Conservation (phyloP, 139 green algal genomes). For the Haematococcus lacustris region DNA sequence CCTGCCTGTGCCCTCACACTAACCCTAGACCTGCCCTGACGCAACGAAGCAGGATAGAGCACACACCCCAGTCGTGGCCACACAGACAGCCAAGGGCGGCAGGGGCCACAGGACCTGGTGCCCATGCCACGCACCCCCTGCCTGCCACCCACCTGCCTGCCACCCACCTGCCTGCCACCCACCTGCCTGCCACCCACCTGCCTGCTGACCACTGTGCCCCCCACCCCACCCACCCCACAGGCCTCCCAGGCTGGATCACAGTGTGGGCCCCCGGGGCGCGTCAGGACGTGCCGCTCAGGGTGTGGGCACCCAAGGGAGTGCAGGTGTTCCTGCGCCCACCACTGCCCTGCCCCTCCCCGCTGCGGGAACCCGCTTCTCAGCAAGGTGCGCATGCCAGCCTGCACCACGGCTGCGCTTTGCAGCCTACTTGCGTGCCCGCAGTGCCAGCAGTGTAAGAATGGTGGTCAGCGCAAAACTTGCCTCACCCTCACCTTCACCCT, state of each 20-base stretch:
- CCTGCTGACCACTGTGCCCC: neutral
- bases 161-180: no score
- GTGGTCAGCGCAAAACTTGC: no score
- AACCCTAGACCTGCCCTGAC: no score
- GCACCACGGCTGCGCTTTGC: no score
- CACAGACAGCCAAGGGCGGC: neutral
- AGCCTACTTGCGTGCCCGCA: no score
- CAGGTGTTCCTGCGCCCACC: conserved; percentile 81
- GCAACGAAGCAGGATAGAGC: neutral
- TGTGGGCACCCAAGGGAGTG: conserved; percentile 74
- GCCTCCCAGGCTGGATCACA: conserved; percentile 49
- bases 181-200: neutral
- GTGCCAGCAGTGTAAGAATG: no score
- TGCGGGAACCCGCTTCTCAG: no score
- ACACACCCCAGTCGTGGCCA: neutral
- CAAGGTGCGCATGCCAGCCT: no score
- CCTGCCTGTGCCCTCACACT: no score
- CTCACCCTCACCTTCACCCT: no score
- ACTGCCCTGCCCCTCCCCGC: conserved; percentile 51
- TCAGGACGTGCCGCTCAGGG: conserved; percentile 32
- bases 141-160: no score
- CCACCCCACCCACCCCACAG: neutral
- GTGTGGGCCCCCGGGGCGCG: conserved; percentile 22
- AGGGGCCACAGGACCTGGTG: neutral
- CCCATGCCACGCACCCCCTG: neutral